Conservation (phyloP, 2,329 filamentous ascomycete species). For the Epichloe glyceriae region DNA sequence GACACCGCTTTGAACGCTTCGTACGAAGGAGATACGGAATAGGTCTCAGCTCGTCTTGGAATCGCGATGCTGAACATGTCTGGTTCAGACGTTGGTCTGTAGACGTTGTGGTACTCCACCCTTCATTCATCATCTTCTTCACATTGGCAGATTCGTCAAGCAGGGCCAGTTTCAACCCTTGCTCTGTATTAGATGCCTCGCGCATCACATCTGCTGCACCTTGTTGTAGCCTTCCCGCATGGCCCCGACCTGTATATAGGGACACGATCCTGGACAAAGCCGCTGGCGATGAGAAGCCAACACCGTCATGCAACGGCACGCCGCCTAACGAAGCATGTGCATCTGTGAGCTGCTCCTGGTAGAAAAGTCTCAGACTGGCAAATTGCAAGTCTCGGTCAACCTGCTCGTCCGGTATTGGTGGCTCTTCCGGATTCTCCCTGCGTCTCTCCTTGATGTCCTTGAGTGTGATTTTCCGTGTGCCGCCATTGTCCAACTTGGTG, state of each 20-base stretch:
- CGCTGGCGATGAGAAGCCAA: slow-evolving; percentile 60
- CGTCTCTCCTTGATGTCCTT: slow-evolving; percentile 40
- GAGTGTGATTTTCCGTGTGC: slow-evolving; percentile 34
- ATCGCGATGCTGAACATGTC: slow-evolving; percentile 43
- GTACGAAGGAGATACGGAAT: slow-evolving; percentile 74
- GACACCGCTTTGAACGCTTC: slow-evolving; percentile 88
- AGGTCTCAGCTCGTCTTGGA: slow-evolving; percentile 65
- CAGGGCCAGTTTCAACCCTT: slow-evolving; percentile 55
- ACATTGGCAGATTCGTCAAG: slow-evolving; percentile 51
- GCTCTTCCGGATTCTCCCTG: slow-evolving; percentile 29
- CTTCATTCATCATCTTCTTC: slow-evolving; percentile 41
- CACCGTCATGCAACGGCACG: slow-evolving; percentile 23
- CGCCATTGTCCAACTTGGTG: slow-evolving; percentile 53
- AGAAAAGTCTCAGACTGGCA: slow-evolving; percentile 63
- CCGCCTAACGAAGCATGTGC: slow-evolving; percentile 39
- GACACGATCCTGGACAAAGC: slow-evolving; percentile 84
- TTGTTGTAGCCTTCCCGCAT: slow-evolving; percentile 51
- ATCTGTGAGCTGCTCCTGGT: slow-evolving; percentile 63
- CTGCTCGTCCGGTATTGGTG: slow-evolving; percentile 27
- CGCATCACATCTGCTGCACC: slow-evolving; percentile 63
- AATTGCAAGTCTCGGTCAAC: slow-evolving; percentile 60
- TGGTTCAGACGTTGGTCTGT: slow-evolving; percentile 35
- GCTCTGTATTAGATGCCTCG: slow-evolving; percentile 56
- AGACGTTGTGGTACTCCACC: slow-evolving; percentile 51
- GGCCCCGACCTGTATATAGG: slow-evolving; percentile 59